These are phyloP conservation scores for Rostrohypoxylon terebratum DNA, from an alignment of 495 filamentous ascomycete species.

Conservation along the genomic window DNA sequence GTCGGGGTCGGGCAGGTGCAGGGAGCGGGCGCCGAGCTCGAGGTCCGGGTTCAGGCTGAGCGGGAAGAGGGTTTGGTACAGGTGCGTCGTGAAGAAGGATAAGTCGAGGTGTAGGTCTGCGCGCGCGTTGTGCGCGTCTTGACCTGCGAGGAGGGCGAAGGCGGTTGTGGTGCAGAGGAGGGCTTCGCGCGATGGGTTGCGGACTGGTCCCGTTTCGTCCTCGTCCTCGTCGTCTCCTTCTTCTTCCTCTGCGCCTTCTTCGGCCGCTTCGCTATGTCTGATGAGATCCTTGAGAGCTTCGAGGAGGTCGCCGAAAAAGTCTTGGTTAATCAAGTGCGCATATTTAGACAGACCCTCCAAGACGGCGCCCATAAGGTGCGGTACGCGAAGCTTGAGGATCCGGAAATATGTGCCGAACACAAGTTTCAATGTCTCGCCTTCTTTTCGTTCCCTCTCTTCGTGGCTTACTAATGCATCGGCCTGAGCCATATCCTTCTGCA, in stretches of 20 bases:
- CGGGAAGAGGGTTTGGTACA: slow-evolving; percentile 83
- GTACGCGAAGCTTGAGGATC: slow-evolving; percentile 83
- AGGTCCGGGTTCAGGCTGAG: slow-evolving; percentile 85
- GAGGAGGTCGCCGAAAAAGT: slow-evolving; percentile 96
- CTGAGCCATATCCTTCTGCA: slow-evolving; percentile 93
- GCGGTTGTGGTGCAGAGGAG: slow-evolving; percentile 97
- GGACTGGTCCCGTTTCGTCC: slow-evolving; percentile 56
- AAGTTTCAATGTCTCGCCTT: slow-evolving; percentile 93
- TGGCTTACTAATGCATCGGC: slow-evolving; percentile 91
- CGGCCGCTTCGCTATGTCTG: slow-evolving; percentile 68
- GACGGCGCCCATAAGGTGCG: slow-evolving; percentile 90
- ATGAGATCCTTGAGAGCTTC: slow-evolving; percentile 95
- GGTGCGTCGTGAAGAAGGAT: slow-evolving; percentile 91
- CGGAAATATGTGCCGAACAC: slow-evolving; percentile 96
- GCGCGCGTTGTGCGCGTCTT: slow-evolving; percentile 77
- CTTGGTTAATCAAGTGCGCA: slow-evolving; percentile 94
- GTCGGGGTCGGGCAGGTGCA: slow-evolving; percentile 82
- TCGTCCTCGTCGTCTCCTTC: slow-evolving; percentile 56
- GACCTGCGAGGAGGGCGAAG: slow-evolving; percentile 87
- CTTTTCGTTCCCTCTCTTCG: slow-evolving; percentile 91
- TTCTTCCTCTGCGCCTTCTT: slow-evolving; percentile 56
- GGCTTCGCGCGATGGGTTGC: slow-evolving; percentile 82
- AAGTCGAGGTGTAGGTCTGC: slow-evolving; percentile 83
- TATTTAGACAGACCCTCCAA: slow-evolving; percentile 90
- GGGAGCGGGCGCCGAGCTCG: slow-evolving; percentile 82